phyloP scores from a whole-genome alignment of 495 filamentous ascomycete species.

The Neurospora cerealis region DNA sequence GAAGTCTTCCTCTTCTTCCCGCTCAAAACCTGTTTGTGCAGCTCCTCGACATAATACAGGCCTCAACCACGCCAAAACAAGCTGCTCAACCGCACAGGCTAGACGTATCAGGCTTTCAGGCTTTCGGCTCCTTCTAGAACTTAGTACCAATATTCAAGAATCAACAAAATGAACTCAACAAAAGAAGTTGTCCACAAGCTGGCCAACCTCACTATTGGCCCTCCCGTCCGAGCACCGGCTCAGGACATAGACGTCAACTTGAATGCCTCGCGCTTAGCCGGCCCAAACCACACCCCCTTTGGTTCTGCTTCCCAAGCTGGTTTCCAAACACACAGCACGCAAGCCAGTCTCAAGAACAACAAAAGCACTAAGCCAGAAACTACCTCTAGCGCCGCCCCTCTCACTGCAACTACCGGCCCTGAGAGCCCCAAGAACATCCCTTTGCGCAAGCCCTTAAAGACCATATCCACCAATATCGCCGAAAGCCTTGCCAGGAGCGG shows the following conservation, averaged over 20 bases:
- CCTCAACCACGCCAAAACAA: fast-evolving
- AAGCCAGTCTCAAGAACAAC: not conserved
- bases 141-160: not conserved
- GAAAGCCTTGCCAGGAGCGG: not conserved
- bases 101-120: not conserved
- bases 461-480: not conserved
- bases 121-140: too few species aligned
- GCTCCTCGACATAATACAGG: not conserved
- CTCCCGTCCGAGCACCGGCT: not conserved
- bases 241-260: not conserved
- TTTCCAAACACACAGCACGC: not conserved
- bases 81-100: not conserved
- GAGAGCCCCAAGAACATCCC: not conserved
- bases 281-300: not conserved
- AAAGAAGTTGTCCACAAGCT: not conserved
- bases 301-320: not conserved
- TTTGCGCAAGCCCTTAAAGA: not conserved
- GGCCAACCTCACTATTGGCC: not conserved
- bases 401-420: not conserved
- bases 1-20: not conserved
- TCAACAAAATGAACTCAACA: not conserved
- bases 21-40: not conserved
- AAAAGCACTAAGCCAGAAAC: not conserved
- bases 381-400: not conserved
- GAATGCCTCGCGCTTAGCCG: not conserved